Base-by-base conservation (phyloP, 148 eudicot genomes). In the Polygonum maritimum region DNA sequence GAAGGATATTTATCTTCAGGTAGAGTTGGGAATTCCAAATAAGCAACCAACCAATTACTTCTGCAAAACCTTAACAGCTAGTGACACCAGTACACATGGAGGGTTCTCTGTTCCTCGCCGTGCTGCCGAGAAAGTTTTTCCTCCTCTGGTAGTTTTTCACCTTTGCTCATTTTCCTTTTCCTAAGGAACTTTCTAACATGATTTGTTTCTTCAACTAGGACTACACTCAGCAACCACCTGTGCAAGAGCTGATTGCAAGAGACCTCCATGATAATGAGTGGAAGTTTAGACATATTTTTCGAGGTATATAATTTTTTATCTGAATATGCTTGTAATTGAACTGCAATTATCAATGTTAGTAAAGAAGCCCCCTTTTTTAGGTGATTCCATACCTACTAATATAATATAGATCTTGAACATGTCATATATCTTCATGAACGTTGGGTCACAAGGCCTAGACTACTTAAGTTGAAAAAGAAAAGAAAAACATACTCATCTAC, bases 51-150 rank as follows among this genome's bases (percentile, higher is more conserved):
- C 94, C 14, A 94, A 94, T 87, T 94, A 90, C 77, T 94, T 94
- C 78, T 94, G 98, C 87, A 94, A 94, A 87, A 92, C 98, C 70
- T 78, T 94, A 77, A 94, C 98, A 35, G 98, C 98, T 15, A 94
- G 98, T 79, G 98, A 94, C 79, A 95, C 99, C 11, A 95, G 99
- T 79, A 95, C 99, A 26, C 99, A 95, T 79, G 99, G 99, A 51
- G 99, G 99, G 16, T 95, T 95, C 80, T 95, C 99, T 76, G 99
- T 95, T 81, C 99, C 99, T 78, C 96, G 97, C 36, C 99, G 97
- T 75, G 99, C 99, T 67, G 99, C 99, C 31, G 99, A 94, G 84
- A 95, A 92, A 95, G 99, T 95, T 80, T 95, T 92, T 47, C 99
- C 99, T 74, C 99, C 97, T 33, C 76, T 95, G 91, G 99, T 92